Base-by-base conservation (phyloP, 164 flowering plant genomes). In the Vitis amurensis region DNA sequence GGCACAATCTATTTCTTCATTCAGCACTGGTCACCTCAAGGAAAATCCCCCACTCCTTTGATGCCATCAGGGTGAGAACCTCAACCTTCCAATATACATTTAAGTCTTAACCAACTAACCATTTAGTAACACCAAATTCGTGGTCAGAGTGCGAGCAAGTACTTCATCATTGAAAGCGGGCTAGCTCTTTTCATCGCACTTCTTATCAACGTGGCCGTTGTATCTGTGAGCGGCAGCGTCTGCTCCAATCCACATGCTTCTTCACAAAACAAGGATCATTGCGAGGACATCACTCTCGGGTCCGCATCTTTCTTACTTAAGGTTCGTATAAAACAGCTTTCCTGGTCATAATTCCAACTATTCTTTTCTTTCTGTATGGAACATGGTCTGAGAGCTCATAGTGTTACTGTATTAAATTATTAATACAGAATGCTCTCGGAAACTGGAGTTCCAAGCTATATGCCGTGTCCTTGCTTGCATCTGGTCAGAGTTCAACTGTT, bases 1-100 rank as follows among this genome's bases (percentile, higher is more conserved):
- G 71, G 55, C 71, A 68, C 58, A 68, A 68, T 19, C 64, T 68
- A 9, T 68, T 68, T 59, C 71, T 68, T 48, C 71, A 68, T 50
- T 68, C 71, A 15, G 71, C 63, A 8, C 23, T 68, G 19, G 71
- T 59, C 12, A 31, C 60, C 44, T 68, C 71, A 10, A 44, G 71
- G 48, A 68, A 68, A 37, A 47, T 68, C 53, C 63, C 63, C 8
- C 63, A 19, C 0, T 48, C 71, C 19, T 14, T 17, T 15, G 14
- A 58, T 8, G 64, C 55, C 55, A 59, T 68, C 19, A 59, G 30
- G 17, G 64, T 59, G 14, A 65, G 68, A 9, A 49, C 30, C 2
- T n/a, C 11, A 17, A 64, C 5, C 50, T 62, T 62, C 23, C 23
- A 6, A 44, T 62, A 19, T 48, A n/a, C 10, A 14, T 53, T 53